A percentile compares a stretch with the other conserved stretches of the same genome.
These are phyloP conservation scores for Penicillium sp. DNA, from an alignment of 2,329 filamentous ascomycete genomes.

Conservation along the genomic window DNA sequence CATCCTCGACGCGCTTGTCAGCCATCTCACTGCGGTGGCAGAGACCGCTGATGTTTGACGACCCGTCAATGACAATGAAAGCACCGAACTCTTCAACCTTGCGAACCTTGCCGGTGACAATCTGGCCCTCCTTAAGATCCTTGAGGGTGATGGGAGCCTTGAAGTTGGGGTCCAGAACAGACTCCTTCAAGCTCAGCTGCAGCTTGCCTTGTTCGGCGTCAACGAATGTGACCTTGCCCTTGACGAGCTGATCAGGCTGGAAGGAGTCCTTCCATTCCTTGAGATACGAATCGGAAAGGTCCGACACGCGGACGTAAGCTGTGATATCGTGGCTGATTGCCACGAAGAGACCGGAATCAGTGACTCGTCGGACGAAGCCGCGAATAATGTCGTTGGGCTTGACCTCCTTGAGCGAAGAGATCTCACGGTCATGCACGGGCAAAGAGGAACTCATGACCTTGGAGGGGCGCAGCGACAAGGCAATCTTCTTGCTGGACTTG, in stretches of 20 bases:
- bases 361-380: conserved; percentile 83
- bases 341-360: conserved; percentile 82
- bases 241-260: conserved; percentile 80
- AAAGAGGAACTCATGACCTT: conserved; percentile 80
- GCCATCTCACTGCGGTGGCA: conserved; percentile 91
- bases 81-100: conserved; percentile 93
- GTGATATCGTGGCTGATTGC: conserved; percentile 71
- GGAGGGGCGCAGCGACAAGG: conserved; percentile 74
- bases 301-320: conserved; percentile 73
- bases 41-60: conserved; percentile 79
- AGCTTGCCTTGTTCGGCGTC: conserved; percentile 62
- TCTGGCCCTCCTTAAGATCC: conserved; percentile 70
- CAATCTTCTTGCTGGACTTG: conserved; percentile 70
- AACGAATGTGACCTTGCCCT: conserved; percentile 68
- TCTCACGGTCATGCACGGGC: conserved; percentile 69
- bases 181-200: conserved; percentile 79
- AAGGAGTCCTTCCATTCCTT: conserved; percentile 94
- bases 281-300: conserved; percentile 80
- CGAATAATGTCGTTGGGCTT: conserved; percentile 70
- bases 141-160: conserved; percentile 61
- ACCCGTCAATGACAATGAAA: conserved; percentile 82
- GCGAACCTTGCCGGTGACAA: conserved; percentile 80
- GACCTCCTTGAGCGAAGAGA: conserved; percentile 62
- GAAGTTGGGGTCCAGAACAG: conserved; percentile 70
- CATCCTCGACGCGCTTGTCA: conserved; percentile 69